Conservation (phyloP, 345 rosid genomes). For the Crucihimalaya himalaica region DNA sequence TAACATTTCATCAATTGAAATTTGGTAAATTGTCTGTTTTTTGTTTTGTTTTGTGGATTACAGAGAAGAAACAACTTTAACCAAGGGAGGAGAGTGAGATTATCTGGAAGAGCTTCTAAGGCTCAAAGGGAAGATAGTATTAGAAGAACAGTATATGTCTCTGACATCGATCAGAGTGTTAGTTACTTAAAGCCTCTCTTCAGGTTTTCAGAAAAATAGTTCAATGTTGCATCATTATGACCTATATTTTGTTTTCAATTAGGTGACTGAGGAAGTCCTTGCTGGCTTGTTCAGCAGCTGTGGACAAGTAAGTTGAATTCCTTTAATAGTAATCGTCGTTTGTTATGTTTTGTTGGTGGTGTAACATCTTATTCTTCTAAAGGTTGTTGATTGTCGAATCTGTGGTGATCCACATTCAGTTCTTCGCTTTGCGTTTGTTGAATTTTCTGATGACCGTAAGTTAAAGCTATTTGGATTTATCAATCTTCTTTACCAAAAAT, state of each 20-base stretch:
- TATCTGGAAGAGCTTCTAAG: conserved; percentile 55
- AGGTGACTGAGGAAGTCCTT: conserved; percentile 88
- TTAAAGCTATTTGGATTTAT: background rate
- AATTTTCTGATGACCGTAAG: conserved; percentile 86
- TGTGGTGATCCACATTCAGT: conserved; percentile 91
- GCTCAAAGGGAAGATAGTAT: conserved; percentile 60
- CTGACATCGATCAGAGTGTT: conserved; percentile 44
- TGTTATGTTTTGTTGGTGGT: background rate
- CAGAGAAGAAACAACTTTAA: conserved; percentile 63
- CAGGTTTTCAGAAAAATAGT: background rate
- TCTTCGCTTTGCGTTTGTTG: conserved; percentile 94
- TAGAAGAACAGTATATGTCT: conserved; percentile 45
- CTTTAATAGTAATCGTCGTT: background rate
- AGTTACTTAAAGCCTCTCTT: conserved; percentile 25
- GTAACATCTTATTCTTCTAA: conserved; percentile 34
- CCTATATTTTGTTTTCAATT: conserved; percentile 5
- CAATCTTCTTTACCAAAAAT: background rate
- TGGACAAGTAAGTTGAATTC: conserved; percentile 65
- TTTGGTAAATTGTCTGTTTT: background rate
- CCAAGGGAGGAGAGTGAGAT: conserved; percentile 61
- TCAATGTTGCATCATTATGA: background rate
- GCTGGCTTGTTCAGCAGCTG: conserved; percentile 73
- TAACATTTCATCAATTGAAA: background rate
- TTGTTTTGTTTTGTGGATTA: conserved; percentile 22
- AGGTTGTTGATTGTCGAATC: conserved; percentile 96